Evolutionary conservation across 352 stramenopile genomes (phyloP).

Genomic region (Peronosclerospora sorghi): DNA sequence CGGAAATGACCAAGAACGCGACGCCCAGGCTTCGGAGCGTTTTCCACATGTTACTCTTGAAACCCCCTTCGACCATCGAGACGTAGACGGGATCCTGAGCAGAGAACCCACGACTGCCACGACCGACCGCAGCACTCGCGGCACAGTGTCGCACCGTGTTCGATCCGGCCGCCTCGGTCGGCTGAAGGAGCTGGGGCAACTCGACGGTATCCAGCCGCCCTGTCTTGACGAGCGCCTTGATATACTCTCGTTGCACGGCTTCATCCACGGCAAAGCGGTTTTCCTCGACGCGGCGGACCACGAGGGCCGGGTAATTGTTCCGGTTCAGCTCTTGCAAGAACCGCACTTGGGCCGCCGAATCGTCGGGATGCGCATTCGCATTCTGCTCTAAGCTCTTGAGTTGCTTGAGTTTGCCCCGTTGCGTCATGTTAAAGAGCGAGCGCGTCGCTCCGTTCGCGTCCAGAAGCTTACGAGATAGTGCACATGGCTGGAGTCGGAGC

Average conservation of each 20-base stretch:
- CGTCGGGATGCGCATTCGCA: slow-evolving; percentile 63
- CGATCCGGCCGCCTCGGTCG: slow-evolving; percentile 2
- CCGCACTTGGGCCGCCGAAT: slow-evolving; percentile 64
- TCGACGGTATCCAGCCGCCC: slow-evolving; percentile 73
- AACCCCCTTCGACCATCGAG: slow-evolving; percentile 82
- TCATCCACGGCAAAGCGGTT: slow-evolving; percentile 76
- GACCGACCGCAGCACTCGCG: slow-evolving; percentile 6
- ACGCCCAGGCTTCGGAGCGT: slow-evolving; percentile 74
- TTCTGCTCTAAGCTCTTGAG: slow-evolving; percentile 79
- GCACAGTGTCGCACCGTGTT: slow-evolving; percentile 13
- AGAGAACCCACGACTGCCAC: slow-evolving; percentile 38
- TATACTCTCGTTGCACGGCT: slow-evolving; percentile 77
- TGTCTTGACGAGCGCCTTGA: slow-evolving; percentile 85
- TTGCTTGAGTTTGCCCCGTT: slow-evolving; percentile 64
- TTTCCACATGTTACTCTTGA: slow-evolving; percentile 87
- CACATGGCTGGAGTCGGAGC: background rate
- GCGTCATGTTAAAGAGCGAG: slow-evolving; percentile 73
- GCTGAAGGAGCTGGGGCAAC: slow-evolving; percentile 40
- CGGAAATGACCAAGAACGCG: slow-evolving; percentile 78
- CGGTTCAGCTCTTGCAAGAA: slow-evolving; percentile 85
- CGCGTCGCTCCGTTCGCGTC: slow-evolving; percentile 22
- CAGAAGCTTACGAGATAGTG: background rate
- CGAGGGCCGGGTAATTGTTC: slow-evolving; percentile 67
- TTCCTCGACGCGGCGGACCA: slow-evolving; percentile 77
- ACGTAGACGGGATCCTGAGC: slow-evolving; percentile 79